phyloP scores from a whole-genome alignment of 805 yeast species.

The Yarrowia keelungensis region DNA sequence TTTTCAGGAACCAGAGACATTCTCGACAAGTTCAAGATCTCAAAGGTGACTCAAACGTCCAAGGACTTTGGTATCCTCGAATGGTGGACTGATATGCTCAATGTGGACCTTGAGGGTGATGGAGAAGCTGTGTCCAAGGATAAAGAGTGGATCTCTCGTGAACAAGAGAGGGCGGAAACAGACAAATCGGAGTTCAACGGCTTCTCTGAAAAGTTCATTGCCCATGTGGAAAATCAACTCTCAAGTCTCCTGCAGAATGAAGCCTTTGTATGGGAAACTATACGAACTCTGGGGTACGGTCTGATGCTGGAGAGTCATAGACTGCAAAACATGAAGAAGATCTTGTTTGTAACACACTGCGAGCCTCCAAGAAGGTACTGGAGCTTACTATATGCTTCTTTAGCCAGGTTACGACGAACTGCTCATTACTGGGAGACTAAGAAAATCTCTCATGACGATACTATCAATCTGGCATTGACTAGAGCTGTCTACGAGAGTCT shows the following conservation, averaged over 20 bases:
- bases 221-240: constrained; percentile 6
- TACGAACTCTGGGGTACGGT: constrained; percentile 17
- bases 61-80: constrained; percentile 11
- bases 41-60: not conserved
- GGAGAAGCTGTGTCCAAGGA: constrained; percentile 30
- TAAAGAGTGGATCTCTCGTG: constrained; percentile 13
- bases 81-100: constrained; percentile 30
- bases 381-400: constrained; percentile 21
- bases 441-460: not conserved
- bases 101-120: constrained; percentile 15
- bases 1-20: constrained; percentile 6
- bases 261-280: constrained; percentile 23
- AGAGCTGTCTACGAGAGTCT: constrained; percentile 28
- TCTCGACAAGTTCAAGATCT: constrained; percentile 13
- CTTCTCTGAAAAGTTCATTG: constrained; percentile 23
- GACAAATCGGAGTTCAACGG: constrained; percentile 31
- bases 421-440: constrained; percentile 8
- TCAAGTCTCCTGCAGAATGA: constrained; percentile 8
- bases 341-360: constrained; percentile 17
- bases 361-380: constrained; percentile 22
- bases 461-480: constrained; percentile 9
- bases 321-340: constrained; percentile 14
- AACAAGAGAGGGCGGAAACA: not conserved
- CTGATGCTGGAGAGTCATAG: constrained; percentile 19
- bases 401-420: constrained; percentile 1